These are phyloP conservation scores for Dittrichia graveolens DNA, from an alignment of 129 eudicot species.

Conservation along the genomic window DNA sequence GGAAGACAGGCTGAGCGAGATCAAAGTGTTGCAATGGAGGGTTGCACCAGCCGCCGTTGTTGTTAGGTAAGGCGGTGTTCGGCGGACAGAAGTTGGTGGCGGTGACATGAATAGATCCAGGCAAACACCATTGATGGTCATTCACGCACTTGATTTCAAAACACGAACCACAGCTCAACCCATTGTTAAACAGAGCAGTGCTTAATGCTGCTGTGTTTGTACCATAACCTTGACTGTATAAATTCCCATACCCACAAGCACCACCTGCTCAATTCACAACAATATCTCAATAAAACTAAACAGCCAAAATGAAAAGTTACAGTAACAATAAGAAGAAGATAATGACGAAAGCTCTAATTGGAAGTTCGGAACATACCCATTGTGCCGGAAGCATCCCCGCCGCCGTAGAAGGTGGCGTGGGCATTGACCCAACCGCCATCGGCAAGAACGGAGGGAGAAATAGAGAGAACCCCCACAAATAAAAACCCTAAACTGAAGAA, in stretches of 20 bases:
- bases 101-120: slow-evolving; percentile 50
- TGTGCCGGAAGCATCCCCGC: slow-evolving; percentile 74
- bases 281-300: not conserved
- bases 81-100: slow-evolving; percentile 72
- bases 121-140: slow-evolving; percentile 61
- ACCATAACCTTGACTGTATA: slow-evolving; percentile 58
- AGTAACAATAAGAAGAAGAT: not conserved
- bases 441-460: slow-evolving; percentile 39
- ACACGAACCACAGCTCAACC: slow-evolving; percentile 66
- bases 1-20: slow-evolving; percentile 61
- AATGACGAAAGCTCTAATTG: too few species aligned
- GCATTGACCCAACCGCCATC: slow-evolving; percentile 57
- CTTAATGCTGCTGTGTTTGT: slow-evolving; percentile 58
- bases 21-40: slow-evolving; percentile 63
- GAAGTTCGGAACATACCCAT: slow-evolving; percentile 43
- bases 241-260: slow-evolving; percentile 67
- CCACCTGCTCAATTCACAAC: slow-evolving; percentile 35
- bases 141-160: slow-evolving; percentile 54
- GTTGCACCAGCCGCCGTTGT: slow-evolving; percentile 61
- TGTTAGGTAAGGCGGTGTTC: slow-evolving; percentile 54
- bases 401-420: slow-evolving; percentile 70
- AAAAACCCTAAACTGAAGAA: slow-evolving; percentile 20
- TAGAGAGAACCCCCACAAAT: slow-evolving; percentile 38
- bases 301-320: not conserved
- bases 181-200: slow-evolving; percentile 62